Evolutionary conservation across 805 yeast genomes (phyloP).

Genomic region (Wickerhamiella nectarea): DNA sequence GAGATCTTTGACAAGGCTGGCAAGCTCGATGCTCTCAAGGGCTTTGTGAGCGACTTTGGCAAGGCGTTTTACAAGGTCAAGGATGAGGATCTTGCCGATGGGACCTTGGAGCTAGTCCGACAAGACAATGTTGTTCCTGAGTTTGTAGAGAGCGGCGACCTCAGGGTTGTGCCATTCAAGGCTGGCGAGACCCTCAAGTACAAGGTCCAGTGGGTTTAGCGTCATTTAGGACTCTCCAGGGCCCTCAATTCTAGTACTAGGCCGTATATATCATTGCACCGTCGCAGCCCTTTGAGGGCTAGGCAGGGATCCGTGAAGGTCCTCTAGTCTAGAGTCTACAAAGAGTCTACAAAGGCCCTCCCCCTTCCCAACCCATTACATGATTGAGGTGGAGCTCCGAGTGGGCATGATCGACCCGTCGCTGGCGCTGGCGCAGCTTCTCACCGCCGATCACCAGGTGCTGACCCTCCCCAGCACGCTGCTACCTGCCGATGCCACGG

Average conservation of each 20-base stretch:
- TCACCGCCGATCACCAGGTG: slow-evolving; percentile 84
- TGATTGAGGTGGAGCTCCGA: slow-evolving; percentile 81
- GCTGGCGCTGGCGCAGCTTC: slow-evolving; percentile 51
- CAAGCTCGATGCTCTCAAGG: slow-evolving; percentile 50
- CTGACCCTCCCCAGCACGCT: slow-evolving; percentile 94
- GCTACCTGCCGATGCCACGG: slow-evolving; percentile 76
- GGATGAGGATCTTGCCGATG: slow-evolving; percentile 32
- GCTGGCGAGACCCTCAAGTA: slow-evolving; percentile 67
- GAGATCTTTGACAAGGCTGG: slow-evolving; percentile 61
- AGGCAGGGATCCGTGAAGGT: neutral
- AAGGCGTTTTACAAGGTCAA: slow-evolving; percentile 51
- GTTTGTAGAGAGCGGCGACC: slow-evolving; percentile 31
- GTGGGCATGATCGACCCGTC: slow-evolving; percentile 96
- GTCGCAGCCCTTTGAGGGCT: neutral
- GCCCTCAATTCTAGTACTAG: no score
- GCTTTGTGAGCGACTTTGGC: slow-evolving; percentile 68
- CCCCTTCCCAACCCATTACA: neutral
- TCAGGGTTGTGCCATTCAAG: slow-evolving; percentile 67
- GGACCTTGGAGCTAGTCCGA: slow-evolving; percentile 41
- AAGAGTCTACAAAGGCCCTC: neutral
- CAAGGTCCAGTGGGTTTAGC: slow-evolving; percentile 53
- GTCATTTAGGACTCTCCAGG: neutral
- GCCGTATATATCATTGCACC: no score
- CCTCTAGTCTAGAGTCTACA: no score
- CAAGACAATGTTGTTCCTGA: slow-evolving; percentile 47